phyloP scores from a whole-genome alignment of 2,329 filamentous ascomycete genomes.

The Talaromyces albobiverticillius region DNA sequence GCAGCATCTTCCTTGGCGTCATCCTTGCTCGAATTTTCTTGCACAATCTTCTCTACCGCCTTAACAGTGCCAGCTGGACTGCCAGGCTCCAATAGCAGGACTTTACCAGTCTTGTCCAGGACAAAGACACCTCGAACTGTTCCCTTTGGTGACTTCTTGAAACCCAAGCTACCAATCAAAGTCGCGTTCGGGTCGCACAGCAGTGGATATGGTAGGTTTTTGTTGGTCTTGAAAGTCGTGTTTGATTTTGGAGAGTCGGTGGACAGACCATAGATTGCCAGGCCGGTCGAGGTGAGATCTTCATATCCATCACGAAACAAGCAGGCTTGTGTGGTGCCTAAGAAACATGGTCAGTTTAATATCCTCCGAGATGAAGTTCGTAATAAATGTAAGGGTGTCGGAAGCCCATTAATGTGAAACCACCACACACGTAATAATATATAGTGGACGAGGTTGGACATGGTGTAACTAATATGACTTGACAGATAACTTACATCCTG shows the following conservation, averaged over 20 bases:
- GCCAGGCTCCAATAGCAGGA: slow-evolving; percentile 71
- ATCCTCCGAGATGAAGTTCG: neutral
- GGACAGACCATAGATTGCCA: slow-evolving; percentile 86
- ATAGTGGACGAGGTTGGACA: too few species aligned
- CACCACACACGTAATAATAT: neutral
- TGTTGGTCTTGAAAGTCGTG: slow-evolving; percentile 86
- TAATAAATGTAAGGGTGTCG: neutral
- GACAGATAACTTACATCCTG: slow-evolving; percentile 69
- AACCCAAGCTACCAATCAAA: slow-evolving; percentile 80
- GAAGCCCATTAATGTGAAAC: neutral
- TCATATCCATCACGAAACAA: slow-evolving; percentile 85
- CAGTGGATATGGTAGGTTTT: slow-evolving; percentile 82
- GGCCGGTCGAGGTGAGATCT: slow-evolving; percentile 71
- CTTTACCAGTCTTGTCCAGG: slow-evolving; percentile 76
- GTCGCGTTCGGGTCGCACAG: slow-evolving; percentile 75
- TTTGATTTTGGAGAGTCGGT: slow-evolving; percentile 87
- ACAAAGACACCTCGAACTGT: slow-evolving; percentile 86
- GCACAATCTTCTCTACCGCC: slow-evolving; percentile 69
- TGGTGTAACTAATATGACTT: neutral
- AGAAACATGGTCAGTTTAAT: slow-evolving; percentile 7
- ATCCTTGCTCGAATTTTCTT: slow-evolving; percentile 32
- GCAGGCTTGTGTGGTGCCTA: slow-evolving; percentile 90
- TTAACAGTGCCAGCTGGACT: slow-evolving; percentile 75
- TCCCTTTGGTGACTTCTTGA: slow-evolving; percentile 79
- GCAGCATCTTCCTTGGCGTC: slow-evolving; percentile 13